Evolutionary conservation across 805 yeast genomes (phyloP), one percentile per base, ranked within the genome.

Genomic region (Scheffersomyces stipitis): DNA sequence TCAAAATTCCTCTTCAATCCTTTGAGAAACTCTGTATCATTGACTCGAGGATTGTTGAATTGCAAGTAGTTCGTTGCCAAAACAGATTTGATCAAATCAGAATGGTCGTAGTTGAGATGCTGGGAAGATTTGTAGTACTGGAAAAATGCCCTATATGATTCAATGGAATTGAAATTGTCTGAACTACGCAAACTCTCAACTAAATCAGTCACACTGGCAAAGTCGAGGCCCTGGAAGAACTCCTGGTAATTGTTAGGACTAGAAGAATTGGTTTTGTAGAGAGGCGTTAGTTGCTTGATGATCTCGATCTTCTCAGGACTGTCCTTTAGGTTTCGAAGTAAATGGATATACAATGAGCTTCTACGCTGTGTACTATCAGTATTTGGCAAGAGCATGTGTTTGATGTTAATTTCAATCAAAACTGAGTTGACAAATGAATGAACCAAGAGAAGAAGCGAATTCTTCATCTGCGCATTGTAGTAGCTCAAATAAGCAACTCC

Each of bases 91-190:
- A 46, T 34, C 2, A 55, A 48, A 31, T 66, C 71, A 1, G 64
- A 49, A 24, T 56, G 48, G 5, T 56, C 59, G 38, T 63, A 62
- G 36, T 60, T 64, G 26, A 64, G 51, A 42, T 52, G 56, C 20
- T 62, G 58, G 0, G 62, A 60, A 5, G 69, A 60, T 33, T 61
- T 62, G 47, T 45, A 45, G 31, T 49, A 39, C 31, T 44, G 45
- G 38, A 61, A 59, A 18, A 51, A 49, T 12, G 38, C 37, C 28
- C 69, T 39, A 31, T 46, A 51, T 36, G 45, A 46, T 24, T 51
- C 55, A 4, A 48, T 24, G 13, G 61, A 54, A 26, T 46, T 49
- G 36, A 63, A 64, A 13, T 40, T 15, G 15, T 51, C 57, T 5
- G 46, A 34, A 2, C 18, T 7, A 16, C 24, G 24, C 10, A 10